Percentiles rank a stretch among this genome's conserved stretches.
These are phyloP conservation scores for Fusarium denticulatum DNA, from an alignment of 2,329 filamentous ascomycete species.

Conservation along the genomic window DNA sequence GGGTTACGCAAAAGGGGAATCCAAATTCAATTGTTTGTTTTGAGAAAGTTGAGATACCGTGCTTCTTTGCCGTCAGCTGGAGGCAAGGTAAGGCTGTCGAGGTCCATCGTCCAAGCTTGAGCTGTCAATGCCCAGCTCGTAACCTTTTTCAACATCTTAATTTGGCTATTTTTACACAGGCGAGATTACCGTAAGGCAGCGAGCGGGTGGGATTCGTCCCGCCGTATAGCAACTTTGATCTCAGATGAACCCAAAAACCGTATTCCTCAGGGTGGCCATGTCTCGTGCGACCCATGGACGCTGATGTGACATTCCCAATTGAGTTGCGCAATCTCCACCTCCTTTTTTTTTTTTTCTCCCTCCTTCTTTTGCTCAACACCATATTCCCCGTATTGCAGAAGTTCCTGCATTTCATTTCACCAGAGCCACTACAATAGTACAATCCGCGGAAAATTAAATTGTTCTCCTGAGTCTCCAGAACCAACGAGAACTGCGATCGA, in stretches of 20 bases:
- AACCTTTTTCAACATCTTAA: background rate
- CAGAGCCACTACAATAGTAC: no score
- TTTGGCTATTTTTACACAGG: background rate
- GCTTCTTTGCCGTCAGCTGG: background rate
- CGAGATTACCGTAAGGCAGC: background rate
- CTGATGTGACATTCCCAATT: conserved; percentile 13
- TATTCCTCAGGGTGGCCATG: conserved; percentile 1
- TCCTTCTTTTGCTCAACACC: background rate
- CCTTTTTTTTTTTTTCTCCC: background rate
- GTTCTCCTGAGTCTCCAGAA: no score
- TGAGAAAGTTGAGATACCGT: background rate
- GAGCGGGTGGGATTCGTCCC: background rate
- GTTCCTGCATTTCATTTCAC: background rate
- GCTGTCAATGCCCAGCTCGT: background rate
- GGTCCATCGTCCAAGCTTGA: background rate
- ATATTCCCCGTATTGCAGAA: background rate
- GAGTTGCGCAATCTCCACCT: background rate
- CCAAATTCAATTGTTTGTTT: background rate
- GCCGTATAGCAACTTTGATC: background rate
- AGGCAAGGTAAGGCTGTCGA: background rate
- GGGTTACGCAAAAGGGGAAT: background rate
- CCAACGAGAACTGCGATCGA: conserved; percentile 18
- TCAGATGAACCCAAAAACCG: background rate
- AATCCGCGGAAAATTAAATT: no score
- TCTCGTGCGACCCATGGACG: background rate